Evolutionary conservation across 768 basidiomycete species (phyloP), one percentile per base, ranked within the genome.

Genomic region (Saitozyma sp.): DNA sequence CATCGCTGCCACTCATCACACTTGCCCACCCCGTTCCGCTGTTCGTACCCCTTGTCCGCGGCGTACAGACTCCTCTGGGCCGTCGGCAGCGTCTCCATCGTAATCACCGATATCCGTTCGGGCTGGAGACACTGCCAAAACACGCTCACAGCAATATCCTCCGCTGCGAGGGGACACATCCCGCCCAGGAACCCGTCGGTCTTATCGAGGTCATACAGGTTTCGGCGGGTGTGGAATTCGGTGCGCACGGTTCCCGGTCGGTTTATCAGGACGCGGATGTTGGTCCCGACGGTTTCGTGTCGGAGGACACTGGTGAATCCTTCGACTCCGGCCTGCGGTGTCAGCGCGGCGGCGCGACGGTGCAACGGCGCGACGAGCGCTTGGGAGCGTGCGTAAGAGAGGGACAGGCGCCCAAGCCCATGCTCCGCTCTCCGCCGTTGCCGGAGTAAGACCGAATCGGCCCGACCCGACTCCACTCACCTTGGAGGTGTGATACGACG

Each of bases 11-110:
- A 45, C 11, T 56, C 54, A 13, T 37, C 17, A 54, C 40, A 56
- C 7, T 56, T n/a, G 40, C 39, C 39, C 54, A 29, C 29, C 29
- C 29, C 43, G 38, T 46, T 57, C 19, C 56, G 45, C 68, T 82
- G n/a, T 85, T 90, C 60, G 19, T 49, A 61, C 8, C n/a, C 29
- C 45, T 29, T 37, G 42, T 61, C 59, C 17, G 37, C 43, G 8
- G 38, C 59, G 41, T 61, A 61, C 40, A 61, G n/a, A 20, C 51
- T 54, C 59, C 59, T 52, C 29, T 54, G 42, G 1, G 39, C 45
- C 51, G 59, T 61, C 41, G 40, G 40, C 29, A 61, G 52, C 39
- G 59, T 61, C 59, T 61, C 59, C 51, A 61, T 54, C 52, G 54
- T 13, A 17, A 61, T 52, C 19, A 43, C 40, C n/a, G 51, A 54